Evolutionary conservation across 1,284 basidiomycete species (phyloP).

Genomic region (Cutaneotrichosporon sp.): DNA sequence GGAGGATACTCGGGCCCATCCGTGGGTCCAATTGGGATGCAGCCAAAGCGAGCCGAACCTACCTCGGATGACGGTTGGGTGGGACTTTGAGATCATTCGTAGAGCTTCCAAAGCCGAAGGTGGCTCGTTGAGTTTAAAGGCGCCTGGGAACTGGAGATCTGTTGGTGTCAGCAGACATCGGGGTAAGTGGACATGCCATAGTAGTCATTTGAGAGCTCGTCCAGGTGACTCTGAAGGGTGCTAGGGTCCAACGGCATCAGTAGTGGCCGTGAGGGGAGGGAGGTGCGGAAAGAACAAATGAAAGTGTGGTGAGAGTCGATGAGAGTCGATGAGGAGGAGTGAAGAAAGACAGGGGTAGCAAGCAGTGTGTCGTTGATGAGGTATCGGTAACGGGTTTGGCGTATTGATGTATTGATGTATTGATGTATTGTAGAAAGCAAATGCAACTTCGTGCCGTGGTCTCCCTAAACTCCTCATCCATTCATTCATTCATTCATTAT

Average conservation of each 20-base stretch:
- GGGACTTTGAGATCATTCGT: slow-evolving; percentile 63
- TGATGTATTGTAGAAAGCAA: no score
- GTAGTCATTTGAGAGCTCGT: slow-evolving; percentile 13
- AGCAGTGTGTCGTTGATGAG: no score
- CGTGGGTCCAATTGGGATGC: no score
- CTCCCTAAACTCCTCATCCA: no score
- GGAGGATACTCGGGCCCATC: no score
- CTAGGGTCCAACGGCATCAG: slow-evolving; percentile 4
- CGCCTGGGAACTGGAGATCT: slow-evolving; percentile 28
- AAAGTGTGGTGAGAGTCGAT: neutral
- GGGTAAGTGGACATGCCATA: slow-evolving; percentile 20
- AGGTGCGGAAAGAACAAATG: neutral
- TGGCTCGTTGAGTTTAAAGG: slow-evolving; percentile 56
- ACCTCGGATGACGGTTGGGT: slow-evolving; percentile 74
- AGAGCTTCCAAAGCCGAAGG: slow-evolving; percentile 70
- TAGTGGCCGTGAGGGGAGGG: neutral
- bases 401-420: no score
- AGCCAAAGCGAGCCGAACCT: neutral
- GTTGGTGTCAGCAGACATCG: slow-evolving; percentile 1
- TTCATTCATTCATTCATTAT: no score
- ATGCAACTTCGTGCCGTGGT: no score
- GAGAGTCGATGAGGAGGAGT: no score
- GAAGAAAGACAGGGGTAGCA: neutral
- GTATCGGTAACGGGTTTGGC: no score
- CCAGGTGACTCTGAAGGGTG: slow-evolving; percentile 10